These are phyloP conservation scores for Reutealis trisperma DNA, from an alignment of 345 rosid species.

Conservation along the genomic window DNA sequence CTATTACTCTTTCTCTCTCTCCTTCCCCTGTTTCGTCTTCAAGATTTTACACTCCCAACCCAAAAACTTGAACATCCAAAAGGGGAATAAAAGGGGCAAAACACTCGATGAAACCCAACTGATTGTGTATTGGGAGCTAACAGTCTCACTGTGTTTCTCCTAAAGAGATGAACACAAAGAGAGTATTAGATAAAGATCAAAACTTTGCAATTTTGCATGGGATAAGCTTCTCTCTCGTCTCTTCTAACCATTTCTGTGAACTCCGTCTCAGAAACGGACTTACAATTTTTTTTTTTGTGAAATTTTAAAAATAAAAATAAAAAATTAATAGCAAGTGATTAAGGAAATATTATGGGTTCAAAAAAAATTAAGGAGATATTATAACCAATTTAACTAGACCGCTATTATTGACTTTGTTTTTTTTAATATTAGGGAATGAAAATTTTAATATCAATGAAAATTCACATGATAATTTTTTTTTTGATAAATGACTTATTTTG, in stretches of 20 bases:
- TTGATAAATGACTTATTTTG: too few species aligned
- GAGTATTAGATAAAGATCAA: too few species aligned
- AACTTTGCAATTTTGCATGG: slow-evolving; percentile 21
- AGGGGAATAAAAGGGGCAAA: slow-evolving; percentile 15
- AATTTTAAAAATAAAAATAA: too few species aligned
- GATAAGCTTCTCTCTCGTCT: slow-evolving; percentile 6
- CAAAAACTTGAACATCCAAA: slow-evolving; percentile 19
- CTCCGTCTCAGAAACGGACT: slow-evolving; percentile 14
- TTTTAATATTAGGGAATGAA: too few species aligned
- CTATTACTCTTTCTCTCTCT: slow-evolving; percentile 6
- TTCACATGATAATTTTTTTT: too few species aligned
- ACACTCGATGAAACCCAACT: slow-evolving; percentile 41
- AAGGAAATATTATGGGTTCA: too few species aligned
- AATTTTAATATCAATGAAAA: too few species aligned
- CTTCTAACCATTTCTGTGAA: slow-evolving; percentile 28
- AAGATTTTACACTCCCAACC: neutral
- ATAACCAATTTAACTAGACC: too few species aligned
- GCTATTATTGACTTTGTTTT: too few species aligned
- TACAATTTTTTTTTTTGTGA: neutral
- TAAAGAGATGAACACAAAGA: neutral
- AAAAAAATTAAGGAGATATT: too few species aligned
- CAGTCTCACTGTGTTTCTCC: neutral
- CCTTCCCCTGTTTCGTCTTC: slow-evolving; percentile 12
- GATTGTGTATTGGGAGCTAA: slow-evolving; percentile 4
- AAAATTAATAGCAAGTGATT: too few species aligned